These are phyloP conservation scores for Pythium periplocum DNA, from an alignment of 352 stramenopile species.

Conservation along the genomic window DNA sequence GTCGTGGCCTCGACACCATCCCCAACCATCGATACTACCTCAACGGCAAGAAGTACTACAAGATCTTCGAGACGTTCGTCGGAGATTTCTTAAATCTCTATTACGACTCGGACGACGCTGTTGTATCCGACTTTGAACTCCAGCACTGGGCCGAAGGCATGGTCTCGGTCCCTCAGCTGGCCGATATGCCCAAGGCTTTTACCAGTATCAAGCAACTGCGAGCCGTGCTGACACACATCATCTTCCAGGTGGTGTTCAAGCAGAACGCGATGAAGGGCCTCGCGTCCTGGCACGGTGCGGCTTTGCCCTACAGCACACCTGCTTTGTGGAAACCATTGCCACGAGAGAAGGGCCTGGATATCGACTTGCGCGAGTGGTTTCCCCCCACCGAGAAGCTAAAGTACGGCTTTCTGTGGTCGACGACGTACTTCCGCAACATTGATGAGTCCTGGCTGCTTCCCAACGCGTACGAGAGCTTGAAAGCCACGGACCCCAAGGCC, in stretches of 20 bases:
- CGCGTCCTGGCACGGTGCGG: constrained; percentile 10
- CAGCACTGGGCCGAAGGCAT: constrained; percentile 9
- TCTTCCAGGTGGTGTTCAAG: constrained; percentile 15
- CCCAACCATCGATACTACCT: constrained; percentile 25
- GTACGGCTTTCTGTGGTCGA: no score
- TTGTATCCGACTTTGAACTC: constrained; percentile 29
- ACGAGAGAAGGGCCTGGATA: neutral
- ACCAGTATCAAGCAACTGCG: neutral
- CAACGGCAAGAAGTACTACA: constrained; percentile 27
- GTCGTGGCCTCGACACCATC: constrained; percentile 23
- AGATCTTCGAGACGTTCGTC: constrained; percentile 23
- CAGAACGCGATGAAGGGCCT: constrained; percentile 18
- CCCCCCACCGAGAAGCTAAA: no score
- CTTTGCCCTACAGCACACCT: constrained; percentile 6
- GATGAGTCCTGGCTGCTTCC: no score
- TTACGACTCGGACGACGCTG: constrained; percentile 22
- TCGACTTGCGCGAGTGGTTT: constrained; percentile 6
- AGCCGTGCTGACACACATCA: constrained; percentile 9
- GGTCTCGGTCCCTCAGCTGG: constrained; percentile 4
- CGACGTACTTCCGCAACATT: no score
- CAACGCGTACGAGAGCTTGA: no score
- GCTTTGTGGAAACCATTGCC: constrained; percentile 13
- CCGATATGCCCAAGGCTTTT: constrained; percentile 8
- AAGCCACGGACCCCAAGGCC: no score
- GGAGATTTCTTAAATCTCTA: constrained; percentile 20